Conservation (phyloP, 441 rosid species). For the California macrophylla region DNA sequence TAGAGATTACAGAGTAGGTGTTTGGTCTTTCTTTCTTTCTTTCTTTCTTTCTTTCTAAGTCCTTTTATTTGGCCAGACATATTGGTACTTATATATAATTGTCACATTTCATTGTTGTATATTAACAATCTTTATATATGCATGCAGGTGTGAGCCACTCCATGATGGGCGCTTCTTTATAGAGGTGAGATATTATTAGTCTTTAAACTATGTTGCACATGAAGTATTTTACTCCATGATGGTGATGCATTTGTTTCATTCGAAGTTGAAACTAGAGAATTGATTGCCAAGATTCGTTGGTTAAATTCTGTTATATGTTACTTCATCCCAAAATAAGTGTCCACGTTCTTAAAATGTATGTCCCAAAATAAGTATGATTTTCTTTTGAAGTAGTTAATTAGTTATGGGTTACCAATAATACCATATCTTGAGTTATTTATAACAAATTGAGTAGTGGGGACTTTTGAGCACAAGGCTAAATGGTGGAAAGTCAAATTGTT, state of each 20-base stretch:
- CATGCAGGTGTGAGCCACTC: slow-evolving; percentile 76
- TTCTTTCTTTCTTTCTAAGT: not conserved
- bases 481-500: too few relatives aligned
- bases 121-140: slow-evolving; percentile 13
- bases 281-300: not conserved
- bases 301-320: not conserved
- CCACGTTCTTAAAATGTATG: not conserved
- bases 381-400: not conserved
- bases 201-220: slow-evolving; percentile 2
- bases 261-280: not conserved
- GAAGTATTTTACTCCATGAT: not conserved
- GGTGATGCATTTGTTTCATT: not conserved
- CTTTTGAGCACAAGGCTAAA: not conserved
- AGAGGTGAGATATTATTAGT: slow-evolving; percentile 43
- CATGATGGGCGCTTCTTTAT: slow-evolving; percentile 83
- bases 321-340: not conserved
- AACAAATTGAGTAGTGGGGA: not conserved
- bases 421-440: not conserved
- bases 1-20: slow-evolving; percentile 90
- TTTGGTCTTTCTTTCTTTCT: slow-evolving; percentile 11
- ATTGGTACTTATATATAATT: not conserved
- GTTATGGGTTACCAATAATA: not conserved
- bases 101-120: not conserved
- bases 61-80: not conserved
- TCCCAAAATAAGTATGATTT: not conserved